phyloP scores from a whole-genome alignment of 2,329 filamentous ascomycete genomes.

The Clonostachys chloroleuca region DNA sequence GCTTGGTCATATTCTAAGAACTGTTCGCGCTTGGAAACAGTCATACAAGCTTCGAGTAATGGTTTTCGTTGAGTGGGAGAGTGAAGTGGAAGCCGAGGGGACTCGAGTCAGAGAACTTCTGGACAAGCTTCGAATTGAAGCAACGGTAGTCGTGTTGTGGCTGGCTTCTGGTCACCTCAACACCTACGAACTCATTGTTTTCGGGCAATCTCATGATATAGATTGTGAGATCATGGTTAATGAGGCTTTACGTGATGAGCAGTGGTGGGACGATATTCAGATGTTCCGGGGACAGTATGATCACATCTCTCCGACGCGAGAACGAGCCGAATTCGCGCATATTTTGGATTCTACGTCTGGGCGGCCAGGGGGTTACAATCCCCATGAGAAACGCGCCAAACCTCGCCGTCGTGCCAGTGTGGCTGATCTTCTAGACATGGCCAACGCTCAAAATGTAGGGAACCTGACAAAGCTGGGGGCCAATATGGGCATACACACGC shows the following conservation, averaged over 20 bases:
- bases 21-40: conserved; percentile 75
- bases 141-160: conserved; percentile 76
- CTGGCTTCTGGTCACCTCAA: conserved; percentile 68
- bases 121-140: conserved; percentile 77
- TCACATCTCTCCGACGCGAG: conserved; percentile 33
- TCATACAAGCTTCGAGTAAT: conserved; percentile 70
- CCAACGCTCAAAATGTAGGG: conserved; percentile 51
- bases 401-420: background rate
- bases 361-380: conserved; percentile 36
- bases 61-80: conserved; percentile 87
- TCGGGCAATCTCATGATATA: conserved; percentile 54
- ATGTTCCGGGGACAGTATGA: conserved; percentile 35
- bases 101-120: conserved; percentile 68
- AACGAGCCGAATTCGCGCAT: conserved; percentile 34
- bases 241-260: conserved; percentile 62
- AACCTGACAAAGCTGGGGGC: conserved; percentile 56
- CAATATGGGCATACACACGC: conserved; percentile 71
- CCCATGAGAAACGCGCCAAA: conserved; percentile 23
- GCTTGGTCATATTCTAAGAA: conserved; percentile 78
- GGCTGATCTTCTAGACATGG: conserved; percentile 27
- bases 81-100: conserved; percentile 75
- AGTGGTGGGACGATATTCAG: conserved; percentile 80
- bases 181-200: conserved; percentile 75
- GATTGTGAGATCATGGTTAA: conserved; percentile 59
- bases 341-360: conserved; percentile 37